Conservation (phyloP, 2,329 filamentous ascomycete genomes). For the Aspergillus novofumigatus region DNA sequence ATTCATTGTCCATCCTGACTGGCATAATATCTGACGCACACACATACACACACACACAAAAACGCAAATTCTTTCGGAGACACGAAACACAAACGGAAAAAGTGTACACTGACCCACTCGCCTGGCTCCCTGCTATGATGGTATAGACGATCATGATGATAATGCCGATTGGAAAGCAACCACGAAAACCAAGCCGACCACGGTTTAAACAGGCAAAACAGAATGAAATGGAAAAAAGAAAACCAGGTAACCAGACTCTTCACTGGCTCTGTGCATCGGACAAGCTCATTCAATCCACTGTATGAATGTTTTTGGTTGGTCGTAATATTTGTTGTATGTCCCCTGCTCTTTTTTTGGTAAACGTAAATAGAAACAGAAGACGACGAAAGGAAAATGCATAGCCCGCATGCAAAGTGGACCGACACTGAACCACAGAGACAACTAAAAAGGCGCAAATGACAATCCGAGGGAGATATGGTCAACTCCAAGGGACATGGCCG, state of each 20-base stretch:
- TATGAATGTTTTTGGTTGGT: neutral
- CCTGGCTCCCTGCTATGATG: conserved; percentile 28
- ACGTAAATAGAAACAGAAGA: neutral
- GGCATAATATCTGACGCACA: conserved; percentile 12
- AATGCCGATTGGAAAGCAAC: conserved; percentile 18
- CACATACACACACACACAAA: conserved; percentile 5
- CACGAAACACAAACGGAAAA: conserved; percentile 9
- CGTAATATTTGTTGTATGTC: conserved; percentile 5
- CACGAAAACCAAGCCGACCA: conserved; percentile 14
- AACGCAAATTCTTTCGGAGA: conserved; percentile 6
- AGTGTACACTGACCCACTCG: conserved; percentile 20
- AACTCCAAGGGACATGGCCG: conserved; percentile 1
- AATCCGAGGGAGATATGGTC: neutral
- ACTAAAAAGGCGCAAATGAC: neutral
- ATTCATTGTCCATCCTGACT: conserved; percentile 14
- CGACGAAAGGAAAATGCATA: conserved; percentile 1
- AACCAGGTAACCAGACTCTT: neutral
- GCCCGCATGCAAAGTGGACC: conserved; percentile 1
- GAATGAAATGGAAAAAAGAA: conserved; percentile 6
- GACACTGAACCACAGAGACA: conserved; percentile 2
- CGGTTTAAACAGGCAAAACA: conserved; percentile 6
- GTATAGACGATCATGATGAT: conserved; percentile 19
- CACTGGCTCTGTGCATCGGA: conserved; percentile 1
- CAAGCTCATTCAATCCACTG: neutral
- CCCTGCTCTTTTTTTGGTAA: conserved; percentile 1